A percentile compares a stretch with the other conserved stretches of the same genome.
Evolutionary conservation across 1,284 basidiomycete genomes (phyloP).

Genomic region (Papiliotrema flavescens): DNA sequence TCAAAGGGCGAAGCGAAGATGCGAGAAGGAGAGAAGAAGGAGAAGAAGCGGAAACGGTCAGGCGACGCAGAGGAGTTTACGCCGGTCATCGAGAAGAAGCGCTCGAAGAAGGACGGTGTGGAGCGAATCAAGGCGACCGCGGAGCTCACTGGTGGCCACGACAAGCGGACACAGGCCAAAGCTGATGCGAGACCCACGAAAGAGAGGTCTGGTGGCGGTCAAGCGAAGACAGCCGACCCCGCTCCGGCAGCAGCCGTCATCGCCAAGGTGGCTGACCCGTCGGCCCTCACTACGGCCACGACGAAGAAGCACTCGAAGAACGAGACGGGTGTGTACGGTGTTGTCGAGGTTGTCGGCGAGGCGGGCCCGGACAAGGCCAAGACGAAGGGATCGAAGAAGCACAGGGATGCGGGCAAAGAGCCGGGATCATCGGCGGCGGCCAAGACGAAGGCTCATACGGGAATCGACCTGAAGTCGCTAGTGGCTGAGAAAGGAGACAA

Average conservation of each 20-base stretch:
- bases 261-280: slow-evolving; percentile 11
- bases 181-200: neutral
- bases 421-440: neutral
- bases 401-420: slow-evolving; percentile 7
- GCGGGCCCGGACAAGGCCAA: neutral
- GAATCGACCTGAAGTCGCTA: slow-evolving; percentile 22
- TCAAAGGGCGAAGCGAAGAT: neutral
- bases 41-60: slow-evolving; percentile 1
- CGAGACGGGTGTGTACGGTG: slow-evolving; percentile 11
- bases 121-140: neutral
- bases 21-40: slow-evolving; percentile 6
- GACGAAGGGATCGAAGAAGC: slow-evolving; percentile 2
- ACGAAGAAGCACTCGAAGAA: neutral
- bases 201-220: neutral
- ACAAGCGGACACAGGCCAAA: neutral
- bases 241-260: neutral
- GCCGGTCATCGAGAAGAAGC: neutral
- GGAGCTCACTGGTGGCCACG: neutral
- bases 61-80: neutral
- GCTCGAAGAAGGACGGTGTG: slow-evolving; percentile 4
- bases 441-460: neutral
- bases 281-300: neutral
- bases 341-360: slow-evolving; percentile 11
- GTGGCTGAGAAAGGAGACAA: slow-evolving; percentile 7
- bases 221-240: neutral